Evolutionary conservation across 139 green algal genomes (phyloP).

Genomic region (Chlorella sp.): DNA sequence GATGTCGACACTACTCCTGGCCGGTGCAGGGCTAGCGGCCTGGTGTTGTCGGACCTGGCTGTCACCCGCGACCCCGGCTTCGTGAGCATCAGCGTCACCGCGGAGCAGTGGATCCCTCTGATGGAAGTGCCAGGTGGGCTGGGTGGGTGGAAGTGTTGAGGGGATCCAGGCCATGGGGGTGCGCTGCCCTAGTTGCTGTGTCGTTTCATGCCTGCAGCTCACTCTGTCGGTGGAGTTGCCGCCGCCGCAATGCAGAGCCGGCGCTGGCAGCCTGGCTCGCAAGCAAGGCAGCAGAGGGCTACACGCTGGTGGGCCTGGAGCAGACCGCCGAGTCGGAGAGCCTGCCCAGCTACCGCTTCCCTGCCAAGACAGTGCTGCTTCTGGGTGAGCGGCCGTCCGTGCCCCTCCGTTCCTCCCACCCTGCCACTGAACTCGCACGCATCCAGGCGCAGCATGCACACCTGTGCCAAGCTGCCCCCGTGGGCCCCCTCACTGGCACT

Average conservation of each 20-base stretch:
- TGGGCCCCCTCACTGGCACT: no score
- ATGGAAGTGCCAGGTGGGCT: conserved; percentile 59
- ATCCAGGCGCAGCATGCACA: no score
- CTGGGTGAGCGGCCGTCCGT: no score
- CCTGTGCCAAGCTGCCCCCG: no score
- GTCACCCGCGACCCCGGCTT: conserved; percentile 68
- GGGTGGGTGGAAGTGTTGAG: not conserved
- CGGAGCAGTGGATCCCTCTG: conserved; percentile 87
- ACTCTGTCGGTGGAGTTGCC: not conserved
- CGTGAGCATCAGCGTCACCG: conserved; percentile 79
- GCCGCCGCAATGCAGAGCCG: conserved; percentile 36
- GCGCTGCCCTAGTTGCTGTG: not conserved
- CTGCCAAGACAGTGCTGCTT: no score
- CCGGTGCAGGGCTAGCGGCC: conserved; percentile 58
- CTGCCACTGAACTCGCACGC: no score
- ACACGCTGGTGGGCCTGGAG: conserved; percentile 85
- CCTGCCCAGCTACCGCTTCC: no score
- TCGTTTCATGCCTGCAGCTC: not conserved
- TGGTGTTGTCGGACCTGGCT: conserved; percentile 79
- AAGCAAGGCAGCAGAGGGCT: conserved; percentile 59
- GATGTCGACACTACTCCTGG: no score
- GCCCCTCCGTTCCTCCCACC: no score
- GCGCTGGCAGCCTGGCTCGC: conserved; percentile 73
- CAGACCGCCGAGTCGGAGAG: conserved; percentile 78
- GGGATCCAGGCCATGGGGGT: not conserved